Evolutionary conservation across 345 rosid species (phyloP), one percentile per base, ranked within the genome.

Genomic region (Salix koriyanagi): DNA sequence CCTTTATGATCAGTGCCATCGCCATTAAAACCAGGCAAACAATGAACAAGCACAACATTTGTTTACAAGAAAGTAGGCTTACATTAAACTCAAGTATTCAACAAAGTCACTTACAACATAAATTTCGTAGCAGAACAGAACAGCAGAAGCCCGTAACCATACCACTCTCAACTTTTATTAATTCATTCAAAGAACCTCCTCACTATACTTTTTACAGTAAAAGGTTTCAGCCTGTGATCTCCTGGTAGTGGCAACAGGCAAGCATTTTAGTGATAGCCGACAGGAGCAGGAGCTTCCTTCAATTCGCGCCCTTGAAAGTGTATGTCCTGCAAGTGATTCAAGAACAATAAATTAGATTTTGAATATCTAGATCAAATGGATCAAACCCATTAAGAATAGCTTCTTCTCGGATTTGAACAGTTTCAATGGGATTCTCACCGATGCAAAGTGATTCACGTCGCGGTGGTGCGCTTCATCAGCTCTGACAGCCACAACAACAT

Each of bases 401-500:
- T 32, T 32, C 36, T 34, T 34, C 36, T 34, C 36, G 36, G 36
- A 34, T 34, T 4, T 34, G 36, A 30, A 65, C 28, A 4, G 0
- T 23, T 23, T 23, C 64, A 58, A 23, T 1, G 14, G 25, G 74
- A 77, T 68, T 83, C 96, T 84, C 68, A 93, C 96, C 60, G 97
- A 89, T 68, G 97, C 96, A 46, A 93, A 88, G 80, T 91, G 97
- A 75, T 93, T 93, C 71, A 91, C 94, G 80, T 93, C 98, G 5
- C 93, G 89, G 68, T 93, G 96, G 52, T 89, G 96, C 76, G 96
- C 97, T 81, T 93, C 97, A 74, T 93, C 94, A 41, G 96, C 96
- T 71, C 94, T 92, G 52, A 91, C 89, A 61, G 90, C 96, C 19
- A 88, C 88, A 4, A 91, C 83, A 67, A 87, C 92, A 81, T 91